Evolutionary conservation across 1,139 yeast species (phyloP).

Genomic region (Geotrichum phurueaensis): DNA sequence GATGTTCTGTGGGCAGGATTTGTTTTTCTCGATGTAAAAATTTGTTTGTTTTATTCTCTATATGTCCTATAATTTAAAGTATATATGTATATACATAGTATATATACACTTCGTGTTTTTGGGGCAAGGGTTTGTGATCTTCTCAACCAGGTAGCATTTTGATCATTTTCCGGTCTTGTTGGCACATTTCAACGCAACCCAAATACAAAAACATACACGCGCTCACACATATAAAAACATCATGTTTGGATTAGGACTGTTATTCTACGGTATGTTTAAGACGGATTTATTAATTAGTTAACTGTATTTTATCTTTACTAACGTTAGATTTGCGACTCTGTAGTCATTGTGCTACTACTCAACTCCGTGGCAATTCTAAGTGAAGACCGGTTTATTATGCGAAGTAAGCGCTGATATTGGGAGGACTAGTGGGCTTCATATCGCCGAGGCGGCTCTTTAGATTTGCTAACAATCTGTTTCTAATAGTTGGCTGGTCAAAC

Average conservation of each 20-base stretch:
- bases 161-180: not conserved
- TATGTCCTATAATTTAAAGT: not conserved
- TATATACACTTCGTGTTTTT: not conserved
- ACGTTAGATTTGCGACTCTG: not conserved
- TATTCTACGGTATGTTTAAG: constrained; percentile 48
- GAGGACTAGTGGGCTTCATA: not conserved
- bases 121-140: not conserved
- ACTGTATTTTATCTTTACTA: not conserved
- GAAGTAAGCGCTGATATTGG: constrained; percentile 44
- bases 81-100: no score
- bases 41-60: no score
- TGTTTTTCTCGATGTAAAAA: no score
- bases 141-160: not conserved
- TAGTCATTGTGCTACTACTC: constrained; percentile 52
- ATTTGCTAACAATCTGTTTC: constrained; percentile 19
- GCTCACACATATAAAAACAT: not conserved
- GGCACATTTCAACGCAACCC: not conserved
- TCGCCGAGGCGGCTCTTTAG: not conserved
- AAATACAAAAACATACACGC: not conserved
- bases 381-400: constrained; percentile 72
- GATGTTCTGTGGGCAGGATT: no score
- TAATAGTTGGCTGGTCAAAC: constrained; percentile 31
- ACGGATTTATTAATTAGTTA: not conserved
- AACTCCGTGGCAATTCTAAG: constrained; percentile 76
- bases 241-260: constrained; percentile 68